Base-by-base conservation (phyloP, 129 eudicot species). In the Chrysanthemum seticuspe region DNA sequence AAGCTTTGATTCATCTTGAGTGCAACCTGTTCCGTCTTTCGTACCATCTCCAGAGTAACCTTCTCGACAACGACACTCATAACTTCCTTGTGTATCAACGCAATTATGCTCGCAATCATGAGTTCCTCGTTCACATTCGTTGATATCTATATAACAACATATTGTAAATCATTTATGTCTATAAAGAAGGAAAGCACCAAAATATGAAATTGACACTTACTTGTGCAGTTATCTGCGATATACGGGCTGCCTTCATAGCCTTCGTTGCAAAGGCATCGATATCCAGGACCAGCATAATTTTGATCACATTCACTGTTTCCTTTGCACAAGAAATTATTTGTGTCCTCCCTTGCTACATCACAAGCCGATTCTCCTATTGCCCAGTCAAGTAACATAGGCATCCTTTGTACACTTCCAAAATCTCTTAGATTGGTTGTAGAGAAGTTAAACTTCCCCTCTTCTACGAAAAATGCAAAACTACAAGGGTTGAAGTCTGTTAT, bases 201-300 rank as follows among this genome's bases (percentile, higher is more conserved):
- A 31, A 40, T n/a, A 62, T 10, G 12, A 2, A 63, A 18, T 13
- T 8, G 31, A 21, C 2, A 64, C 78, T 54, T 55, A 82, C 86
- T 82, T 61, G 51, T 48, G 75, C 89, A 85, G 14, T 79, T 78
- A 84, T 40, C 16, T 21, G 0, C 10, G 14, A 70, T 34, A 67
- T 85, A 82, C 19, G 90, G 85, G 36, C 82, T 87, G 13, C 92
- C 92, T 1, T 65, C 48, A 71, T 81, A 87, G 4, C 88, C 92
- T 1, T 54, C 57, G 2, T 5, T 2, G 34, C 89, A 87, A 18
- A 10, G 29, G 11, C 89, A 87, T 0, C 79, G 73, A 68, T 87
- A 87, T 6, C 86, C 86, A 6, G 60, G 71, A 34, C 83, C 87
- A 27, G 45, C 40, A 2, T 66, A 31, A n/a, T 54, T 62, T n/a